phyloP scores from a whole-genome alignment of 1,284 basidiomycete species.

The Nidula niveotomentosa region DNA sequence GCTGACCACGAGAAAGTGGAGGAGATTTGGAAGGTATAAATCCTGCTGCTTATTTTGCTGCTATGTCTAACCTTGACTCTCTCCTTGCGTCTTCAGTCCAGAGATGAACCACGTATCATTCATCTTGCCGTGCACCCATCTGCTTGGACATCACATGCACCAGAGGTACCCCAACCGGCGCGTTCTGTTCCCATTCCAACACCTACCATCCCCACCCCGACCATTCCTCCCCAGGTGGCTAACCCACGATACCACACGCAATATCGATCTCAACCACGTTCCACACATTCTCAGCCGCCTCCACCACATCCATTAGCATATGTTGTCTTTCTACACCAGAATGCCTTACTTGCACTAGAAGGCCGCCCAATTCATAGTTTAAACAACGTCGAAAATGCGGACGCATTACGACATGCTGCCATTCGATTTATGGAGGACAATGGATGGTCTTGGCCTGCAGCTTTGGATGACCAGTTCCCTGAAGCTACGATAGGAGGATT shows the following conservation, averaged over 20 bases:
- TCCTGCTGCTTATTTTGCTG: conserved; percentile 14
- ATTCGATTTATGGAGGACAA: conserved; percentile 32
- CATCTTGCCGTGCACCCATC: conserved; percentile 77
- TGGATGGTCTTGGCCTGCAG: conserved; percentile 64
- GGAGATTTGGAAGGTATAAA: conserved; percentile 65
- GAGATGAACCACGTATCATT: conserved; percentile 57
- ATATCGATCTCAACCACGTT: background rate
- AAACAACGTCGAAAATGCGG: conserved; percentile 12
- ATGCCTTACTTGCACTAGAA: conserved; percentile 43
- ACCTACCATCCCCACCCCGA: conserved; percentile 5
- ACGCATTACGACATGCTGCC: conserved; percentile 20
- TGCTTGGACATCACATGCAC: conserved; percentile 63
- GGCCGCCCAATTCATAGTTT: conserved; percentile 17
- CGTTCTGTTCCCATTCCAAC: conserved; percentile 8
- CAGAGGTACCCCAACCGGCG: conserved; percentile 17
- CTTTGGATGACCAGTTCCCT: conserved; percentile 60
- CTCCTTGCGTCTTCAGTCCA: conserved; percentile 35
- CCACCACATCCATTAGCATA: conserved; percentile 30
- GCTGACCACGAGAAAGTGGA: conserved; percentile 63
- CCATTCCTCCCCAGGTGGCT: conserved; percentile 1
- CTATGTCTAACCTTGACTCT: conserved; percentile 2
- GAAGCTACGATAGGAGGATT: conserved; percentile 42
- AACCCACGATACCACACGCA: conserved; percentile 8
- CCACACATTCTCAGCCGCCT: conserved; percentile 1
- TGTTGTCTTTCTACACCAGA: conserved; percentile 44